Evolutionary conservation across 1,139 yeast species (phyloP), one percentile per base, ranked within the genome.

Genomic region (Geotrichum aggregatum): DNA sequence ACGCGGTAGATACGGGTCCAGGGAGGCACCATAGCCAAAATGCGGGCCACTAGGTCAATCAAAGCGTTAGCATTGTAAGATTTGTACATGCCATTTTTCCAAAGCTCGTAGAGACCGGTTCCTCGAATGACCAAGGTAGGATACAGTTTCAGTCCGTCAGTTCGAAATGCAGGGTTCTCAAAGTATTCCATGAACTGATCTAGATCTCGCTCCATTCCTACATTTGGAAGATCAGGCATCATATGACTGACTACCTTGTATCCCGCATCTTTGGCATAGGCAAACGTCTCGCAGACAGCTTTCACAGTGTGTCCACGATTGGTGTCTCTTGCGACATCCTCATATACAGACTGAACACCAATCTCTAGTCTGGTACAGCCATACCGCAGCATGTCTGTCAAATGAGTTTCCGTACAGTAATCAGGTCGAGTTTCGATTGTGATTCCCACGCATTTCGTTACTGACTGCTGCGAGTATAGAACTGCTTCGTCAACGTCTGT

Each of bases 221-320:
- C 97, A 65, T 92, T 92, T 18, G 99, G 99, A 63, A 92, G 76
- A 75, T 92, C 98, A 18, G 99, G 99, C 99, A 92, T 92, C 99
- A 92, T 92, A 72, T 92, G 99, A 59, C 95, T 84, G 30, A 92
- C 98, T 51, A 92, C 95, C 70, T 92, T 92, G 71, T 91, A 92
- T 5, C 99, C 99, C 0, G 98, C 95, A 70, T 92, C 99, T 68
- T 92, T 92, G 22, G 98, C 96, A 44, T 87, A 82, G 0, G 89
- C 89, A 73, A 92, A 92, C 0, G 98, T 92, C 66, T 92, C 95
- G 70, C 96, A 87, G 1, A 92, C 99, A 1, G 98, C 82, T 67
- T 84, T 85, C 38, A 92, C 98, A 0, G 99, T 92, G 66, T 92
- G 99, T 1, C 99, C 99, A 71, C 99, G 82, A 68, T 92, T 92